These are phyloP conservation scores for Smithsoniella earleae DNA, from an alignment of 163 green algal genomes.

Conservation along the genomic window DNA sequence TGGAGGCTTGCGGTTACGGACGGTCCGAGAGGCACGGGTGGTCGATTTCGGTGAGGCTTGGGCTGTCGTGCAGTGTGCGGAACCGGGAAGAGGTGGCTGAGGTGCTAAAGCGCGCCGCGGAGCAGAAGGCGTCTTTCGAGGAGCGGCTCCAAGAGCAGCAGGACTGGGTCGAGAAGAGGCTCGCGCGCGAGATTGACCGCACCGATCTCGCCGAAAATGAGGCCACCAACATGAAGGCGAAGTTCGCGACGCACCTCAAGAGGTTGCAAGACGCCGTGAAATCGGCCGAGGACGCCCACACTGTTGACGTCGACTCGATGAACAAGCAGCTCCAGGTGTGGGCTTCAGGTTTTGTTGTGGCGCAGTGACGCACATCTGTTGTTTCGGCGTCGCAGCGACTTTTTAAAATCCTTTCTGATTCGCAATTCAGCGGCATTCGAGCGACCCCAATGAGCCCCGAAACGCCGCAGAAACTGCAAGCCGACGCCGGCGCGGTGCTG, in stretches of 20 bases:
- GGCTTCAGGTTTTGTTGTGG: no score
- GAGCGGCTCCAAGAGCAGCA: constrained; percentile 30
- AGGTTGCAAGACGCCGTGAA: constrained; percentile 1
- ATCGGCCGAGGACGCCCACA: not conserved
- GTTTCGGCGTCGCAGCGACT: no score
- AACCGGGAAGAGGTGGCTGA: constrained; percentile 26
- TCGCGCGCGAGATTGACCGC: constrained; percentile 11
- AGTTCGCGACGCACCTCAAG: constrained; percentile 26
- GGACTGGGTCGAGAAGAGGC: constrained; percentile 27
- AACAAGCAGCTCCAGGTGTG: not conserved
- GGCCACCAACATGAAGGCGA: constrained; percentile 4
- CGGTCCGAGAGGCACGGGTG: no score
- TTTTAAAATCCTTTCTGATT: no score
- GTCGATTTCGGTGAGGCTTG: no score
- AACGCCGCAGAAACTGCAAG: constrained; percentile 6
- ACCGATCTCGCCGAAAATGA: not conserved
- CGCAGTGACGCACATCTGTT: no score
- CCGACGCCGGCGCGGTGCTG: constrained; percentile 17
- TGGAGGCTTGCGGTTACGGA: no score
- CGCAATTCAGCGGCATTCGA: no score
- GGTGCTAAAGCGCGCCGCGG: constrained; percentile 3
- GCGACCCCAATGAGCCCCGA: no score
- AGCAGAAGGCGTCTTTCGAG: constrained; percentile 28
- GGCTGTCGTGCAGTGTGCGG: not conserved
- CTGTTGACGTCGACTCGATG: not conserved